Evolutionary conservation across 306 rosid genomes (phyloP).

Genomic region (Potentilla sterilis): DNA sequence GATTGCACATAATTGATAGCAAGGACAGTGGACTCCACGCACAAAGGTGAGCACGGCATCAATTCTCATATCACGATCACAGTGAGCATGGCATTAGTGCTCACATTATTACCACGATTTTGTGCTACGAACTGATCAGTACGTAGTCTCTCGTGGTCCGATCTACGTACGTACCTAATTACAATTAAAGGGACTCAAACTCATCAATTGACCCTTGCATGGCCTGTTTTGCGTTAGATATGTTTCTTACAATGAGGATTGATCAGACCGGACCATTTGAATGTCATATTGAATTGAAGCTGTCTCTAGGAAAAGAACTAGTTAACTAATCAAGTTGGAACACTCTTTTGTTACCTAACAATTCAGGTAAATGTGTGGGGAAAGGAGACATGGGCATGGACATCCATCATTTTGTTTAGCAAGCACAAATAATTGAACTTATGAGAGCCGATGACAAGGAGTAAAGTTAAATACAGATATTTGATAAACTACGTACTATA

Average conservation of each 20-base stretch:
- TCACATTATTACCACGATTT: background rate
- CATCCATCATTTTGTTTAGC: slow-evolving; percentile 45
- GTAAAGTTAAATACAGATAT: slow-evolving; percentile 6
- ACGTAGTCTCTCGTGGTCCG: slow-evolving; percentile 17
- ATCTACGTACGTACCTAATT: slow-evolving; percentile 10
- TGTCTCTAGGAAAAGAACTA: slow-evolving; percentile 14
- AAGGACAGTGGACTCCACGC: too few species aligned
- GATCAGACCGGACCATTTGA: background rate
- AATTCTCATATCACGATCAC: background rate
- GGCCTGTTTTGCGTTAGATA: background rate
- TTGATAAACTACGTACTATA: background rate
- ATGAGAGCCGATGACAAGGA: slow-evolving; percentile 32
- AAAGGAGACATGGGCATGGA: slow-evolving; percentile 39
- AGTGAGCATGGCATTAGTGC: background rate
- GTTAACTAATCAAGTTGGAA: slow-evolving; percentile 14
- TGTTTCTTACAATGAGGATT: slow-evolving; percentile 2
- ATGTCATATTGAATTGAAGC: slow-evolving; percentile 2
- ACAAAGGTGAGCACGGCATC: too few species aligned
- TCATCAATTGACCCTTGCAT: too few species aligned
- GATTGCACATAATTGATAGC: too few species aligned
- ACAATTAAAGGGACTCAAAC: too few species aligned
- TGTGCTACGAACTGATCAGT: slow-evolving; percentile 7
- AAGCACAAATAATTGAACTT: slow-evolving; percentile 57
- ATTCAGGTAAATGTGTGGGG: slow-evolving; percentile 33
- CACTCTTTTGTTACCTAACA: slow-evolving; percentile 24